Base-by-base conservation (phyloP, 1,284 basidiomycete genomes). In the Sanguinoderma infundibulare region DNA sequence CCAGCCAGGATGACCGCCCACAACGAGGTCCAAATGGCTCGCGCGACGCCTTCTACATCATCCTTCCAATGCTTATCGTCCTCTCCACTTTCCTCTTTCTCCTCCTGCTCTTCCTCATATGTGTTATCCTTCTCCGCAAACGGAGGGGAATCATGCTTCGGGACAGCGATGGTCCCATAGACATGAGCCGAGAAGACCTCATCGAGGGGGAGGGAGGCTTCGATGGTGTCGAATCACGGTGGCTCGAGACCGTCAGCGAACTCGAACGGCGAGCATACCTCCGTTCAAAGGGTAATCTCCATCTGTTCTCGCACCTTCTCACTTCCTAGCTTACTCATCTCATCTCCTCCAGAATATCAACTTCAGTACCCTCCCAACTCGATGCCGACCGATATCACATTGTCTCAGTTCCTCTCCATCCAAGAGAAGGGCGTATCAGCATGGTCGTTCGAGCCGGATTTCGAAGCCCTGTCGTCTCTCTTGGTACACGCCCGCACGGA, bases 341-440 rank as follows among this genome's bases (percentile, higher is more conserved):
- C 6, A 53, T 62, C 36, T 47, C n/a, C 59, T 56, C 5, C 68
- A 98, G 96, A 95, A 61, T 95, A 90, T 77, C 96, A 98, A 77
- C 70, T 87, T 0, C 94, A 96, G 74, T 96, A 95, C 77, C 93
- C 91, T 4, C 95, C 96, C 24, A 94, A 96, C 70, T 98, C 96
- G 15, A 81, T 91, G 53, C 93, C 95, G 26, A 96, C 96, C 53
- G 96, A 98, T 74, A 98, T 98, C 76, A 98, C 96, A 0, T 82
- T 98, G 39, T 96, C 96, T 1, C 96, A 98, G 72, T 98, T 98
- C 78, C 87, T 98, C 34, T 96, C 95, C 24, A 98, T 98, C 63
- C 96, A 98, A 75, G 96, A 98, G 79, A 98, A 98, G 74, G 96
- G 96, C 64, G 96, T 98, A 44, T 96, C 96, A 26, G 96, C 96